These are phyloP conservation scores for Blastomyces gilchristii DNA, from an alignment of 2,329 filamentous ascomycete genomes.

Conservation along the genomic window DNA sequence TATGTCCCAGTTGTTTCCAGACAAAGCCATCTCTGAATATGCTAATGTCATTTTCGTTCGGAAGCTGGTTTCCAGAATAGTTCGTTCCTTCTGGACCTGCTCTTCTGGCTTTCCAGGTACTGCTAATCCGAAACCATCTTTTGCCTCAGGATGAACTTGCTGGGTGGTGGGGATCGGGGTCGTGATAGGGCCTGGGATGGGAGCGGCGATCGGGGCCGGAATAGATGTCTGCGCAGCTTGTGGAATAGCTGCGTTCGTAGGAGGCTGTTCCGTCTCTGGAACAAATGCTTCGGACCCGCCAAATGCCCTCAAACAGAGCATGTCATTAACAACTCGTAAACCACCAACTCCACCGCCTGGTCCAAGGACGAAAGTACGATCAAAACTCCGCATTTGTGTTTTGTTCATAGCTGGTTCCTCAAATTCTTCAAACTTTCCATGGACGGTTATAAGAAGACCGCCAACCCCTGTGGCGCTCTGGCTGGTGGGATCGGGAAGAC, in stretches of 20 bases:
- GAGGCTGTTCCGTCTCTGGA: conserved; percentile 28
- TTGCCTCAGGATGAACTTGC: conserved; percentile 22
- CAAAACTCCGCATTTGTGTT: conserved; percentile 62
- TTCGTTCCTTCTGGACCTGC: conserved; percentile 56
- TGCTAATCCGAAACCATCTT: conserved; percentile 33
- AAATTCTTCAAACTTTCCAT: conserved; percentile 74
- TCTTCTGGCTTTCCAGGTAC: conserved; percentile 37
- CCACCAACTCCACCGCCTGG: conserved; percentile 57
- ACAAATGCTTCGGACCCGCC: conserved; percentile 46
- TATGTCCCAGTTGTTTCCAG: conserved; percentile 70
- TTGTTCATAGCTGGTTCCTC: conserved; percentile 47
- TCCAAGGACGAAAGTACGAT: conserved; percentile 68
- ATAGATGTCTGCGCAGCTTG: conserved; percentile 20
- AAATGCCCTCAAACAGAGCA: conserved; percentile 62
- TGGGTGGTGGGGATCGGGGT: conserved; percentile 16
- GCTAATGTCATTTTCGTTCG: conserved; percentile 70
- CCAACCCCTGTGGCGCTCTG: conserved; percentile 57
- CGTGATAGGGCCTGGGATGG: conserved; percentile 16
- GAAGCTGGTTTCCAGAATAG: conserved; percentile 60
- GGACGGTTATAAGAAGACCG: conserved; percentile 66
- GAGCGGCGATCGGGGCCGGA: conserved; percentile 18
- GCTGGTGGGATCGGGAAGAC: conserved; percentile 59
- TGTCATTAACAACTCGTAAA: conserved; percentile 69
- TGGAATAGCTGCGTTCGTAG: conserved; percentile 26
- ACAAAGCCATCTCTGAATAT: conserved; percentile 71